phyloP scores from a whole-genome alignment of 2,329 filamentous ascomycete species.

The Fusarium subglutinans region DNA sequence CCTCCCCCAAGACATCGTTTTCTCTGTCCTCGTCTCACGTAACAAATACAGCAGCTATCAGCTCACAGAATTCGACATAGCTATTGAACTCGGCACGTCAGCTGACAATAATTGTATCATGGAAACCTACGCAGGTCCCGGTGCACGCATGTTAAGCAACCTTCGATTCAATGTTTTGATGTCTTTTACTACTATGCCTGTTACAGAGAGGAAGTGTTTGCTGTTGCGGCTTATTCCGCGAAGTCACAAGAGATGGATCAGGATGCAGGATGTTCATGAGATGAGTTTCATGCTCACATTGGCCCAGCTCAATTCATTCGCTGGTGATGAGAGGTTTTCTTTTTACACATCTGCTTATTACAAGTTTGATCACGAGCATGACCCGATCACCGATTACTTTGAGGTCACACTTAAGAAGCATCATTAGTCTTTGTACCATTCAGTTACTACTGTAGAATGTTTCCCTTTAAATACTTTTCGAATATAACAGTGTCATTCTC shows the following conservation, averaged over 20 bases:
- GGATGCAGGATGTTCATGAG: not conserved
- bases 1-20: not conserved
- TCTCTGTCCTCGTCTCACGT: not conserved
- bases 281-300: not conserved
- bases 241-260: not conserved
- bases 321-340: fast-evolving
- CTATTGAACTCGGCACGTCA: not conserved
- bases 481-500: too few species aligned
- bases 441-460: not conserved
- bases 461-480: too few species aligned
- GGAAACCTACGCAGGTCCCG: not conserved
- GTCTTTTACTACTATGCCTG: not conserved
- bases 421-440: fast-evolving
- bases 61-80: not conserved
- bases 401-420: not conserved
- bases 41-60: not conserved
- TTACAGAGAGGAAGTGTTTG: not conserved
- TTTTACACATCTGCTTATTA: not conserved
- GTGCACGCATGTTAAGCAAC: not conserved
- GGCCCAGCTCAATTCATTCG: not conserved
- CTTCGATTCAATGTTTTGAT: not conserved
- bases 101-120: not conserved
- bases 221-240: not conserved
- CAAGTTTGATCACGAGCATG: not conserved
- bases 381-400: fast-evolving